phyloP scores from a whole-genome alignment of 257 asterid genomes.

The Jasminum sambac region DNA sequence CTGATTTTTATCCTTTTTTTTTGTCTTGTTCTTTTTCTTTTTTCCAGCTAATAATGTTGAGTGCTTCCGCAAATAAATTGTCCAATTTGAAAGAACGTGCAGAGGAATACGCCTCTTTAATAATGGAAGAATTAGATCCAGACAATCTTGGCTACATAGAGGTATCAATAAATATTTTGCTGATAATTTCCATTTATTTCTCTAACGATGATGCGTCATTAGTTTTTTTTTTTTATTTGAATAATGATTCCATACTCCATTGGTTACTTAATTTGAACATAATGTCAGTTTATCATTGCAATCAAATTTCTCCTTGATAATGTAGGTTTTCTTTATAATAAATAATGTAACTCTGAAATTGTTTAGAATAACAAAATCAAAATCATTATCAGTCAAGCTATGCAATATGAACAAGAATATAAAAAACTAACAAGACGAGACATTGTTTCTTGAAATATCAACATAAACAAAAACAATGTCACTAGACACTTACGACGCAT shows the following conservation, averaged over 20 bases:
- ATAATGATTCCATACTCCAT: neutral
- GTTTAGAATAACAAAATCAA: too few relatives aligned
- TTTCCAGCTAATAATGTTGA: conserved; percentile 78
- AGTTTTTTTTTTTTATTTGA: neutral
- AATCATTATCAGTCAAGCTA: too few relatives aligned
- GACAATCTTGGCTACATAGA: conserved; percentile 81
- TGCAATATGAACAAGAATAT: too few relatives aligned
- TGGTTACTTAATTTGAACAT: too few relatives aligned
- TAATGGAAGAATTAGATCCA: conserved; percentile 95
- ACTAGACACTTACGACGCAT: too few relatives aligned
- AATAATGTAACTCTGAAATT: too few relatives aligned
- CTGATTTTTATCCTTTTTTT: neutral
- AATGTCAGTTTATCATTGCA: too few relatives aligned
- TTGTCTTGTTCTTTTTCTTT: neutral
- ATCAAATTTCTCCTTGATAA: too few relatives aligned
- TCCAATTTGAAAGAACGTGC: conserved; percentile 85
- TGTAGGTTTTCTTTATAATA: too few relatives aligned
- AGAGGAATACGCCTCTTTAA: conserved; percentile 70
- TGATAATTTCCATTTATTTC: neutral
- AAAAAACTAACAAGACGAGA: too few relatives aligned
- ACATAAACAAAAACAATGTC: too few relatives aligned
- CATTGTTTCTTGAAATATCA: too few relatives aligned
- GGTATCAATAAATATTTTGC: conserved; percentile 40
- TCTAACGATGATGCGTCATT: neutral
- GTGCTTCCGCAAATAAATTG: conserved; percentile 93